Base-by-base conservation (phyloP, 305 asterid species). In the Lippia alba region DNA sequence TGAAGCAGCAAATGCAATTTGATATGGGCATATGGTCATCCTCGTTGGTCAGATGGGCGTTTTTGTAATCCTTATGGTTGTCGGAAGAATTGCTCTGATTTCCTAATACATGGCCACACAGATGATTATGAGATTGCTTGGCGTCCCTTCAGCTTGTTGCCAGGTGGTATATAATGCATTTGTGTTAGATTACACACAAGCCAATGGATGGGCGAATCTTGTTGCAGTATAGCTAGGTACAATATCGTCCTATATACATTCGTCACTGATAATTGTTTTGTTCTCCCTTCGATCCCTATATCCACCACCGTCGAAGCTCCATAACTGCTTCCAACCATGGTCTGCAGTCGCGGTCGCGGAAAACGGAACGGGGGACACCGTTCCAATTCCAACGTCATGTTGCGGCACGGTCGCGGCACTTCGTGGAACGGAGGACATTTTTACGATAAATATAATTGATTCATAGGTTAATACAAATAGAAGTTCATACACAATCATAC, bases 31-130 rank as follows among this genome's bases (percentile, higher is more conserved):
- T 94, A 94, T 70, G 95, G 88, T n/a, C 92, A 94, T 82, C 97
- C 92, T 12, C 97, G 84, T 5, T 97, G 97, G 16, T 94, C 98
- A 69, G 92, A 94, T 51, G 99, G 98, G 24, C 82, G 83, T 51
- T 94, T 94, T 66, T 76, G 96, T 59, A 94, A 94, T 75, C 98
- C 99, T 79, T 96, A 89, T 66, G 99, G 98, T 9, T 88, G 91
- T 69, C 73, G 89, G 82, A 92, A 85, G 90, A 94, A 94, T 61
- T 94, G 94, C 86, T 78, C 92, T 0, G 94, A 90, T 83, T 94
- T 94, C 73, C 15, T 90, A 33, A 81, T 90, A 76, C 67, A 86
- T n/a, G 99, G 99, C 7, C 83, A 84, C 74, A 87, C 96, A 16
- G 81, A 94, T 18, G 99, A 94, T 15, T 81, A 86, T 46, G 93